Percentiles rank a stretch among this genome's conserved stretches.
Conservation (phyloP, 257 asterid genomes). For the Capsicum chinense region DNA sequence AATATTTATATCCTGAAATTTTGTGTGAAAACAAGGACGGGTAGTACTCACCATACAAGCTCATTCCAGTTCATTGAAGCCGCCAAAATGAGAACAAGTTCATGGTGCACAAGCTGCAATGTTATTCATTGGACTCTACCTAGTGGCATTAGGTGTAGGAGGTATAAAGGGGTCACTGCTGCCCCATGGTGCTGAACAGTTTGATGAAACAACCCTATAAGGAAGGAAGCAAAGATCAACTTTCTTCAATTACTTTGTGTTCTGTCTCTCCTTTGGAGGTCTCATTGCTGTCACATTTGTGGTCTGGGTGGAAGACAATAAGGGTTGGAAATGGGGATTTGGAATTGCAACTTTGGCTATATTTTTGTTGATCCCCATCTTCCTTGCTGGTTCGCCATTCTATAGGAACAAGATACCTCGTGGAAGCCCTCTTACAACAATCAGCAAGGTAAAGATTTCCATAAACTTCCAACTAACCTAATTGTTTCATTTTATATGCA, state of each 20-base stretch:
- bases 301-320: conserved; percentile 89
- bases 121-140: conserved; percentile 68
- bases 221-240: conserved; percentile 80
- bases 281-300: conserved; percentile 77
- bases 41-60: conserved; percentile 82
- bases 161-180: conserved; percentile 87
- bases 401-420: conserved; percentile 68
- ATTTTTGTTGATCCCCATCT: conserved; percentile 63
- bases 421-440: conserved; percentile 78
- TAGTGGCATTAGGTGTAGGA: conserved; percentile 80
- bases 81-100: conserved; percentile 66
- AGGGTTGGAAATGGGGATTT: conserved; percentile 95
- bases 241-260: conserved; percentile 82
- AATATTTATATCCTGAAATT: neutral
- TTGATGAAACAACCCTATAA: conserved; percentile 61
- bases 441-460: conserved; percentile 51
- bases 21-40: conserved; percentile 55
- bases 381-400: conserved; percentile 61
- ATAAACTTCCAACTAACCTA: neutral
- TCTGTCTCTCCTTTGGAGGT: conserved; percentile 73
- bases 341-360: conserved; percentile 69
- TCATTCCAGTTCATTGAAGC: conserved; percentile 56
- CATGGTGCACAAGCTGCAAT: conserved; percentile 76
- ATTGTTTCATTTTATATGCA: neutral
- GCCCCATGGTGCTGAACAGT: conserved; percentile 82